Evolutionary conservation across 2,329 filamentous ascomycete genomes (phyloP), one percentile per base, ranked within the genome.

Genomic region (Aspergillus quadrilineatus): DNA sequence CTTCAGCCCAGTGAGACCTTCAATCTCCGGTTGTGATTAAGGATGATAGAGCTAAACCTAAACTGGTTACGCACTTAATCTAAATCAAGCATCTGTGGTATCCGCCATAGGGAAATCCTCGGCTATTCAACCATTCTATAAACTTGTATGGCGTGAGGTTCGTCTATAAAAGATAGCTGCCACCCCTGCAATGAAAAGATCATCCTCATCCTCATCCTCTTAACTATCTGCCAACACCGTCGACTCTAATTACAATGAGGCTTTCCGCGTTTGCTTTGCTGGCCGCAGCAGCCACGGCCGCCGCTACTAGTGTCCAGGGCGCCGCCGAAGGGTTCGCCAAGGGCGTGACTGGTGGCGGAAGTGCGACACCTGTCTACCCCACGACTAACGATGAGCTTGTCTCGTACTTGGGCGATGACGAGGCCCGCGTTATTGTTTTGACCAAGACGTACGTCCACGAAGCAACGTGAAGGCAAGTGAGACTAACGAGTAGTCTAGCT

Each of bases 271-370:
- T 37, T 37, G 10, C 36, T 37, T n/a, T 37, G 10, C 36, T 37
- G 36, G 36, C 36, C 36, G 36, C 36, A n/a, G 36, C 36, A 14
- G 36, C 36, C 36, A 37, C 36, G 1, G 22, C 44, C 14, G 28
- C 17, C n/a, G 44, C 44, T 12, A 26, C 26, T 10, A n/a, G 26
- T 9, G 44, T 46, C 44, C n/a, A 7, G 12, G 70, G 70, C 32
- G 56, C 75, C 44, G 72, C 78, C 15, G 74, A 78, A 60, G 79
- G 79, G 53, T 81, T 81, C 59, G 79, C 78, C 22, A 67, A 73
- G 56, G 82, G 82, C 51, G 81, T 83, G 29, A 87, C 85, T n/a
- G 85, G 85, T 44, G 85, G 85, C 65, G 84, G 83, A 52, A 75
- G 63, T 58, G 83, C 81, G 30, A 72, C 75, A 6, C 69, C 82